Percentiles rank a stretch among this genome's conserved stretches.
phyloP scores from a whole-genome alignment of 331 rosid species.

The Dryas integrifolia region DNA sequence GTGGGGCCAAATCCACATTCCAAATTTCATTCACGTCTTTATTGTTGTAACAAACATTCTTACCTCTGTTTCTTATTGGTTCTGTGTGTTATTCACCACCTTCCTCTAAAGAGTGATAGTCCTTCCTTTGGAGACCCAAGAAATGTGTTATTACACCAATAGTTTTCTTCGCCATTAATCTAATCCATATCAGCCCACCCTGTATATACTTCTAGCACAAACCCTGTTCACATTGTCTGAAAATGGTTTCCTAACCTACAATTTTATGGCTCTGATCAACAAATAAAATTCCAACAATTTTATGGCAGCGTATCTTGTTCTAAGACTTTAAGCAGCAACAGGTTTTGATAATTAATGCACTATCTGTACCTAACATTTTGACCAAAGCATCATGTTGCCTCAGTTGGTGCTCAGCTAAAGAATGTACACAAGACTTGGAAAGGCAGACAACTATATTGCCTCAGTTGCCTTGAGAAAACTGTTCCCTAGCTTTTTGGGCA shows the following conservation, averaged over 20 bases:
- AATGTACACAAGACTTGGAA: not conserved
- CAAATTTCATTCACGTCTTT: not conserved
- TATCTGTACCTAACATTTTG: too few relatives aligned
- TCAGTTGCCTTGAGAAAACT: not conserved
- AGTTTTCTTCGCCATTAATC: not conserved
- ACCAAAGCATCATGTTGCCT: not conserved
- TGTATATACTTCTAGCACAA: not conserved
- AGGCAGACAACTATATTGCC: not conserved
- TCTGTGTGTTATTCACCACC: too few relatives aligned
- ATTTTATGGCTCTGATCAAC: too few relatives aligned
- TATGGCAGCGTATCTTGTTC: not conserved
- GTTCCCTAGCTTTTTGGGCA: constrained; percentile 1
- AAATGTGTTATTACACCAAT: too few relatives aligned
- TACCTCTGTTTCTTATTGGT: too few relatives aligned
- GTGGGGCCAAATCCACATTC: not conserved
- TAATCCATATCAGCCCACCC: not conserved
- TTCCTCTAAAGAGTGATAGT: too few relatives aligned
- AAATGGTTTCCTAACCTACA: not conserved
- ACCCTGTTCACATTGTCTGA: not conserved
- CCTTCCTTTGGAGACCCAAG: too few relatives aligned
- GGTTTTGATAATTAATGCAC: not conserved
- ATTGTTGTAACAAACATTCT: not conserved
- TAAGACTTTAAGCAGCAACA: not conserved
- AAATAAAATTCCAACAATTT: too few relatives aligned
- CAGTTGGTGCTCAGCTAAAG: not conserved